A percentile compares a stretch with the other conserved stretches of the same genome.
Conservation (phyloP, 345 rosid species). For the Hevea brasiliensis region DNA sequence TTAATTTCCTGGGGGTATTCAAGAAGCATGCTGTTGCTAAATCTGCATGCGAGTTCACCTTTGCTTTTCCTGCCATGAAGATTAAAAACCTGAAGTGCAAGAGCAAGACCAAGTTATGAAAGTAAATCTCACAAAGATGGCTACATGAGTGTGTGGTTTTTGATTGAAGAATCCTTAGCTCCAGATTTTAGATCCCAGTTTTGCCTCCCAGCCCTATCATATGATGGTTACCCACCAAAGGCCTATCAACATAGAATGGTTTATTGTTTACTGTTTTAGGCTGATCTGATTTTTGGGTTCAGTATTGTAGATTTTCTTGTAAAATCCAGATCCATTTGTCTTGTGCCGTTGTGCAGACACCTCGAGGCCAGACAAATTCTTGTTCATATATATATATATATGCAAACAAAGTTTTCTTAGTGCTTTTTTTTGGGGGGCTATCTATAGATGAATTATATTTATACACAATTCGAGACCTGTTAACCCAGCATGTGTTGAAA, state of each 20-base stretch:
- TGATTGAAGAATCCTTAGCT: not conserved
- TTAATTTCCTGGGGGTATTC: constrained; percentile 41
- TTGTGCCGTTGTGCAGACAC: not conserved
- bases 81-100: constrained; percentile 45
- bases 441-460: no score
- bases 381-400: not conserved
- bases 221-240: no score
- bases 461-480: no score
- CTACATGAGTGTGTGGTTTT: not conserved
- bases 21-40: constrained; percentile 36
- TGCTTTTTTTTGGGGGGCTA: not conserved
- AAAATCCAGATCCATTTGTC: not conserved
- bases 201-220: no score
- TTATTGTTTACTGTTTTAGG: no score
- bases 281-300: not conserved
- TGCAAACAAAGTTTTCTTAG: not conserved
- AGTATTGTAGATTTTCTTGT: not conserved
- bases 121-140: not conserved
- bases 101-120: constrained; percentile 39
- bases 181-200: not conserved
- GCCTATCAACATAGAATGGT: no score
- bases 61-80: constrained; percentile 39
- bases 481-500: no score
- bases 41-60: constrained; percentile 39
- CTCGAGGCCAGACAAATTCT: not conserved